phyloP scores from a whole-genome alignment of 371 early-diverging fungal species.

The Apophysomyces trapeziformis region DNA sequence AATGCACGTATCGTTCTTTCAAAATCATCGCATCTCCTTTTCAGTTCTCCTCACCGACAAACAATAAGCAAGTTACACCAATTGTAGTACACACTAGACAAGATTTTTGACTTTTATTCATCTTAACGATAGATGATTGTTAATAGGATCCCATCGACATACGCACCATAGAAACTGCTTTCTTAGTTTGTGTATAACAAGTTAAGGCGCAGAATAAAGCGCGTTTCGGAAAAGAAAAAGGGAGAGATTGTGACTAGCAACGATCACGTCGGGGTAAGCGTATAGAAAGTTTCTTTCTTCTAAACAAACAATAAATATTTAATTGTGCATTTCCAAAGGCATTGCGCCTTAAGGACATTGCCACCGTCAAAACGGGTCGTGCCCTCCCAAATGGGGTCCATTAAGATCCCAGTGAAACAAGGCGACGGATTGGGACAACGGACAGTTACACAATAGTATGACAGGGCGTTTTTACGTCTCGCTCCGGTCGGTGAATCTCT shows the following conservation, averaged over 20 bases:
- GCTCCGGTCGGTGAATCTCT: not conserved
- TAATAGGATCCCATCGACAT: not conserved
- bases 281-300: not conserved
- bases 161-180: not conserved
- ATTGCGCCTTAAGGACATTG: not conserved
- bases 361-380: not conserved
- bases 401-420: slow-evolving; percentile 4
- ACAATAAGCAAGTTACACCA: slow-evolving; percentile 8
- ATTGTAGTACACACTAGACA: not conserved
- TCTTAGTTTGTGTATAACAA: not conserved
- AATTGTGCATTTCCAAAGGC: not conserved
- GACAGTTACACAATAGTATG: slow-evolving; percentile 3
- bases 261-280: not conserved
- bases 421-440: not conserved
- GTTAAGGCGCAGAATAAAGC: not conserved
- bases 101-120: not conserved
- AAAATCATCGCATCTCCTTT: slow-evolving; percentile 6
- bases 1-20: slow-evolving; percentile 11
- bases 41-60: slow-evolving; percentile 11
- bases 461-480: not conserved
- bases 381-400: not conserved
- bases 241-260: slow-evolving; percentile 6
- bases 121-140: too few species aligned
- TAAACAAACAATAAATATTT: not conserved
- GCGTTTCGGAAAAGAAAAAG: not conserved